Percentiles rank a stretch among this genome's conserved stretches.
These are phyloP conservation scores for Rhizopogon sp. DNA, from an alignment of 768 basidiomycete genomes.

Conservation along the genomic window DNA sequence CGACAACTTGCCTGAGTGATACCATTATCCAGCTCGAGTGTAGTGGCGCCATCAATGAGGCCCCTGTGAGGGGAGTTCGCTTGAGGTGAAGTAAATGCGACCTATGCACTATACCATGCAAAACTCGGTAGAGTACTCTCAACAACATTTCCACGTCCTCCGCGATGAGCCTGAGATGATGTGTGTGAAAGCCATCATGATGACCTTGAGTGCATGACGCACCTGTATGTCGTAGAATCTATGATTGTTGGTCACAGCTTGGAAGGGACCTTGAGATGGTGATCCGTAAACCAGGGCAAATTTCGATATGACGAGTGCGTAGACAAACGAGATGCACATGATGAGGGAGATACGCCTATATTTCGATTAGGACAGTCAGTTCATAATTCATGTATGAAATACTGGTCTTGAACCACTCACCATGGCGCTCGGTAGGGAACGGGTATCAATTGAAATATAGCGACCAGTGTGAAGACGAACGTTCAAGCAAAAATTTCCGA, in stretches of 20 bases:
- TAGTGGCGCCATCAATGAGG: conserved; percentile 69
- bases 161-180: conserved; percentile 58
- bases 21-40: conserved; percentile 76
- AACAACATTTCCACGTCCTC: conserved; percentile 68
- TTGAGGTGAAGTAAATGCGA: neutral
- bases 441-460: conserved; percentile 1
- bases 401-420: neutral
- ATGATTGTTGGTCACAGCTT: conserved; percentile 6
- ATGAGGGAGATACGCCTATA: neutral
- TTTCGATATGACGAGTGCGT: conserved; percentile 1
- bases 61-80: conserved; percentile 41
- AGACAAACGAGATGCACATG: conserved; percentile 6
- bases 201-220: neutral
- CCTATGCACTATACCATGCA: conserved; percentile 49
- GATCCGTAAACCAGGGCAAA: conserved; percentile 15
- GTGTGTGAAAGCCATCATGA: conserved; percentile 2
- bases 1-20: conserved; percentile 52
- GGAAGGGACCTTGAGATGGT: conserved; percentile 23
- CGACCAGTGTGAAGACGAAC: conserved; percentile 24
- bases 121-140: conserved; percentile 74
- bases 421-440: neutral
- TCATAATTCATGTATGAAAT: neutral
- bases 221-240: conserved; percentile 51
- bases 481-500: conserved; percentile 10
- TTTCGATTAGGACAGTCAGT: neutral